Evolutionary conservation across 768 basidiomycete species (phyloP).

Genomic region (Baorangia bicolor): DNA sequence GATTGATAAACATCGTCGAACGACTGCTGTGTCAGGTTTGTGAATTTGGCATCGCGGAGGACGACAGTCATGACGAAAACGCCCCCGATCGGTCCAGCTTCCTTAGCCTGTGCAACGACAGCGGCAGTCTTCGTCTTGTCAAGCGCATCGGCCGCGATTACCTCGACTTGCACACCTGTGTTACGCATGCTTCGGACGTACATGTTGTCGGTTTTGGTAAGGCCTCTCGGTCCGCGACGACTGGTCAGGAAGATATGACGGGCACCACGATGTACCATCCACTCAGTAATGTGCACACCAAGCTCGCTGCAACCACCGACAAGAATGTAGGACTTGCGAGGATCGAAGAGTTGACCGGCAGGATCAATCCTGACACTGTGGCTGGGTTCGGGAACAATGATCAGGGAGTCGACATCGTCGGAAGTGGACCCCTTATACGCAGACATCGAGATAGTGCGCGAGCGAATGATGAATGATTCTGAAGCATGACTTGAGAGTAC

Average conservation of each 20-base stretch:
- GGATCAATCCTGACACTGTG: slow-evolving; percentile 23
- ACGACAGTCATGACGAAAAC: slow-evolving; percentile 36
- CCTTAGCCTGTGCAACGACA: slow-evolving; percentile 23
- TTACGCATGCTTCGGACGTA: slow-evolving; percentile 29
- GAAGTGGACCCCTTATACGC: background rate
- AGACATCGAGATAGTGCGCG: slow-evolving; percentile 12
- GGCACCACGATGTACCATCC: slow-evolving; percentile 35
- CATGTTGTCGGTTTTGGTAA: slow-evolving; percentile 24
- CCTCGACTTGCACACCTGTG: slow-evolving; percentile 25
- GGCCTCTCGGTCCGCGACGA: slow-evolving; percentile 20
- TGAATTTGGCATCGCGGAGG: slow-evolving; percentile 34
- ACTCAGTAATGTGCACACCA: slow-evolving; percentile 30
- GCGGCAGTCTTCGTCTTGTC: slow-evolving; percentile 22
- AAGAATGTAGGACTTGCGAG: slow-evolving; percentile 25
- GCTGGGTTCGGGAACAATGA: slow-evolving; percentile 16
- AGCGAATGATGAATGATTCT: slow-evolving; percentile 12
- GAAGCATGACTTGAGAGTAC: slow-evolving; percentile 20
- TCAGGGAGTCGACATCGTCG: slow-evolving; percentile 9
- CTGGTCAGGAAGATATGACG: slow-evolving; percentile 33
- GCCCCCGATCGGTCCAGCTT: slow-evolving; percentile 30
- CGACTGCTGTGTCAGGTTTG: slow-evolving; percentile 33
- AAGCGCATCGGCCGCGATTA: slow-evolving; percentile 28
- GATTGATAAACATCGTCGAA: slow-evolving; percentile 28
- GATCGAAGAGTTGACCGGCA: slow-evolving; percentile 29
- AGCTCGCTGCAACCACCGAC: slow-evolving; percentile 24